Conservation (phyloP, 192 early-diverging fungal genomes). For the Coemansia sp. region DNA sequence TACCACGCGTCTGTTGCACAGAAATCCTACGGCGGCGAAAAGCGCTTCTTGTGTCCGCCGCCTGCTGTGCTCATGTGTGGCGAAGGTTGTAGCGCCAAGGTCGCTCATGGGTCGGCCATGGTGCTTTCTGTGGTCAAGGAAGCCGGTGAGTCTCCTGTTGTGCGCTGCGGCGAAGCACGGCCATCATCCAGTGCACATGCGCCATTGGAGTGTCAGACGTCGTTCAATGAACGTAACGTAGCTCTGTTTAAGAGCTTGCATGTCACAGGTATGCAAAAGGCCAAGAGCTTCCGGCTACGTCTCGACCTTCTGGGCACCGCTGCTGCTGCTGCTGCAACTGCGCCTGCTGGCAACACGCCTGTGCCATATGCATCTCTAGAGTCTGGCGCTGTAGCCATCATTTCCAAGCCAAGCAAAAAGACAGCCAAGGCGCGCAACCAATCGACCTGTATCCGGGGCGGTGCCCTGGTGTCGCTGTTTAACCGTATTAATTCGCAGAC, state of each 20-base stretch:
- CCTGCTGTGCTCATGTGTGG: conserved; percentile 67
- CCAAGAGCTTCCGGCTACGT: conserved; percentile 73
- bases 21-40: conserved; percentile 93
- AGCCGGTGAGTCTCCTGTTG: conserved; percentile 30
- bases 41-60: conserved; percentile 79
- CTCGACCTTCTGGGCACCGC: conserved; percentile 55
- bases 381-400: conserved; percentile 75
- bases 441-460: conserved; percentile 73
- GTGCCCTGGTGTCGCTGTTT: conserved; percentile 78
- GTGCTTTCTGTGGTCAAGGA: conserved; percentile 66
- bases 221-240: conserved; percentile 52
- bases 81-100: conserved; percentile 35
- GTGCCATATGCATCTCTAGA: conserved; percentile 62
- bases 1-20: conserved; percentile 83
- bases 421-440: conserved; percentile 79
- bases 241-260: conserved; percentile 76
- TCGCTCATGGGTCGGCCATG: conserved; percentile 59
- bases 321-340: conserved; percentile 20
- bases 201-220: conserved; percentile 50
- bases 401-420: conserved; percentile 93
- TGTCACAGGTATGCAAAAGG: conserved; percentile 76
- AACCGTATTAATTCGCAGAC: conserved; percentile 93
- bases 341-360: too few species aligned
- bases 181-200: conserved; percentile 50
- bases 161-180: conserved; percentile 6